These are phyloP conservation scores for Rostrohypoxylon terebratum DNA, from an alignment of 495 filamentous ascomycete genomes.

Conservation along the genomic window DNA sequence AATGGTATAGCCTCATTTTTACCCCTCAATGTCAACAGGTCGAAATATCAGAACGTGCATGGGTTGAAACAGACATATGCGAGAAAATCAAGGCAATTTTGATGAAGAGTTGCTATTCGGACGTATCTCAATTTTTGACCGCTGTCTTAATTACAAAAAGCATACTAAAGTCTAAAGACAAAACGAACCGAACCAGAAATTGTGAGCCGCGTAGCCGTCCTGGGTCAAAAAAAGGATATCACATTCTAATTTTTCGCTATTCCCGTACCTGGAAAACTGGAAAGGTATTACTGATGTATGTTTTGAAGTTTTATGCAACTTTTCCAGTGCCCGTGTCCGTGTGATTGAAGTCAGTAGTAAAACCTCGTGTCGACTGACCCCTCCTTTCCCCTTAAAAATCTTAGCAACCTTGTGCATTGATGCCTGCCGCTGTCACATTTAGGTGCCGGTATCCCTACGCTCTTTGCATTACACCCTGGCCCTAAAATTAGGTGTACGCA, in stretches of 20 bases:
- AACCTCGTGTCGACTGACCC: slow-evolving; percentile 12
- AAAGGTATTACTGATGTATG: background rate
- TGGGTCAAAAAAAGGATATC: background rate
- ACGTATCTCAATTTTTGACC: background rate
- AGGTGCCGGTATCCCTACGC: background rate
- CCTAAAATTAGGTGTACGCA: slow-evolving; percentile 2
- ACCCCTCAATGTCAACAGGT: background rate
- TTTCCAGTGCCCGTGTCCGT: background rate
- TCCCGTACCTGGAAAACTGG: background rate
- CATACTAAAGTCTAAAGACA: background rate
- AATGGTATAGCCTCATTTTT: background rate
- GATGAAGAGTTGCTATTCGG: background rate
- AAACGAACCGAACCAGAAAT: background rate
- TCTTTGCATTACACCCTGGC: background rate
- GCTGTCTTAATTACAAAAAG: background rate
- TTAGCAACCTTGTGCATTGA: background rate
- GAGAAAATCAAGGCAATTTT: background rate
- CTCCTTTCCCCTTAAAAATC: background rate
- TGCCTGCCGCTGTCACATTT: slow-evolving; percentile 7
- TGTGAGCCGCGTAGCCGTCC: background rate
- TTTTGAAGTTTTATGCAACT: background rate
- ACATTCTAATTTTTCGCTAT: background rate
- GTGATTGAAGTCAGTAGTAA: slow-evolving; percentile 3
- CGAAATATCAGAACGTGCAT: background rate
- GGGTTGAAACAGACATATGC: background rate